Evolutionary conservation across 805 yeast genomes (phyloP), one percentile per base, ranked within the genome.

Genomic region (Ogataea trehalophila): DNA sequence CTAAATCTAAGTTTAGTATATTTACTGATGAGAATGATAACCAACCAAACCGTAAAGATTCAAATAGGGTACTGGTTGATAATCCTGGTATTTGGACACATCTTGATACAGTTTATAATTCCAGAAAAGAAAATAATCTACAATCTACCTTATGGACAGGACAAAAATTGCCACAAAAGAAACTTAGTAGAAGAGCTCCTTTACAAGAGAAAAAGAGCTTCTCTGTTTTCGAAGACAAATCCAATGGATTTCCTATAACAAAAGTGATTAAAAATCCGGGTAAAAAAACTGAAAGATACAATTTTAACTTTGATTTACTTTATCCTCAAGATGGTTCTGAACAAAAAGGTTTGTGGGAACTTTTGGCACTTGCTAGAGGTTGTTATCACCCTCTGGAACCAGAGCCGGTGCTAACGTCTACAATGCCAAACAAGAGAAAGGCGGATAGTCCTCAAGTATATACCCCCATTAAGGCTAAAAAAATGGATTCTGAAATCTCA

Each of bases 121-220:
- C 87, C 44, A 71, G 73, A 41, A 87, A 87, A 61, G 96, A 88
- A 60, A 88, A 88, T 59, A 66, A 62, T 6, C 38, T 77, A 18
- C 67, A 69, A 2, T 72, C 89, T 0, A 70, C 67, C 8, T 75
- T 83, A 0, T 82, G 92, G 86, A 69, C 67, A 14, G 90, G 92
- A 0, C 84, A 85, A 55, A 70, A 67, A 2, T 44, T 83, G n/a
- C 60, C 66, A 20, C 85, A 81, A 55, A 61, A 66, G n/a, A 38
- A 41, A 11, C 9, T 31, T 6, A 33, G 36, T 15, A 43, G 37
- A 18, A 40, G 42, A n/a, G 16, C 37, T 4, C 42, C 42, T 1
- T 8, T 35, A 6, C 37, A 45, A 20, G 26, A 43, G 5, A 37
- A 43, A 33, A 51, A 14, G 4, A 33, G 61, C 44, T 47, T 70